Evolutionary conservation across 2,329 filamentous ascomycete species (phyloP), one percentile per base, ranked within the genome.

Genomic region (Fusarium sp.): DNA sequence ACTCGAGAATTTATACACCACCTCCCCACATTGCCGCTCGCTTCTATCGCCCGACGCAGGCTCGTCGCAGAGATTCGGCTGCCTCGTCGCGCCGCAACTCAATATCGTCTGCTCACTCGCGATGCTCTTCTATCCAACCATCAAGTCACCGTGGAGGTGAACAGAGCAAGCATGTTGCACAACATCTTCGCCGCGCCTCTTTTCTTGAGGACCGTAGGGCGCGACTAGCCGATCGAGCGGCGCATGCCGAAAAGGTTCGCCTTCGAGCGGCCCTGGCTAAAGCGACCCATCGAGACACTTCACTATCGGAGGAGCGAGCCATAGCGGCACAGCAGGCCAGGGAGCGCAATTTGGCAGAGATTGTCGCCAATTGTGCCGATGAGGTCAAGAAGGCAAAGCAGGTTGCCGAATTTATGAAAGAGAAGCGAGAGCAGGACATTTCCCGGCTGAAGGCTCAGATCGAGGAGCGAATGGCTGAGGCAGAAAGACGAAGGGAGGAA

Each of bases 321-420:
- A 83, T 94, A 65, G 93, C 93, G 10, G 93, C 93, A 10, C 90
- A 94, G 70, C 88, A 94, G 72, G 92, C 93, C 2, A 88, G 94
- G 64, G 92, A 95, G 83, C 92, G 92, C 75, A 94, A 95, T 75
- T 83, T 96, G 23, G 93, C 92, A 14, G 93, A 95, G 79, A 94
- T 95, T 46, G 92, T 93, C 8, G 92, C 93, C 54, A 88, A 90
- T 67, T 95, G 93, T 78, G 93, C 93, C 25, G 93, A 94, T 80
- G 93, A 96, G 79, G 93, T 96, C 21, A 91, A 92, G 78, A 88
- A 93, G 72, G 93, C 93, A 58, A 95, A 95, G 84, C 91, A 92
- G 56, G 87, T 95, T n/a, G 93, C 93, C 19, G 93, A 94, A 80
- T 91, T 88, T 64, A 94, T 93, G 84, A 94, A 94, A 81, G 92